phyloP scores from a whole-genome alignment of 2,329 filamentous ascomycete genomes.

The Paraphoma sp. region DNA sequence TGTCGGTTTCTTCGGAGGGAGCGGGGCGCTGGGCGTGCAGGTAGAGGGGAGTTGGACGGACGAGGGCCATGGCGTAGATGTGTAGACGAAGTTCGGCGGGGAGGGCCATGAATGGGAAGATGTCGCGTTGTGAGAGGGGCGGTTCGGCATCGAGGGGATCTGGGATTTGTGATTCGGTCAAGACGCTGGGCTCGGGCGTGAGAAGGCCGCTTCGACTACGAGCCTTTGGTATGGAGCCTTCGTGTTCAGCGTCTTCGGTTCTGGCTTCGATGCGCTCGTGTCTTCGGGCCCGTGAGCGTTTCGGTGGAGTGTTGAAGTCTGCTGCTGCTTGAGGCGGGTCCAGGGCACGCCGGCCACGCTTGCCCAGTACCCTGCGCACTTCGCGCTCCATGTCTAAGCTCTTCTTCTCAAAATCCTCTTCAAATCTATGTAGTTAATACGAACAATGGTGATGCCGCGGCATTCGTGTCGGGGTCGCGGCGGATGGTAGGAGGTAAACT shows the following conservation, averaged over 20 bases:
- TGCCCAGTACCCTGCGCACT: neutral
- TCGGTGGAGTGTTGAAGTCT: neutral
- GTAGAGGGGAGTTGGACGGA: conserved; percentile 34
- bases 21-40: conserved; percentile 32
- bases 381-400: neutral
- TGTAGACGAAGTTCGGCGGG: conserved; percentile 55
- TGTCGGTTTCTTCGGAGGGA: conserved; percentile 11
- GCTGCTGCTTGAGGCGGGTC: neutral
- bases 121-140: neutral
- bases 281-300: neutral
- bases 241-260: neutral
- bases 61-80: conserved; percentile 51
- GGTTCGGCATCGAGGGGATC: neutral
- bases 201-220: conserved; percentile 14
- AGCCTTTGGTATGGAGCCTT: neutral
- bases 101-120: conserved; percentile 52
- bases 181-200: conserved; percentile 27
- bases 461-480: neutral
- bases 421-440: too few relatives aligned
- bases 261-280: conserved; percentile 3
- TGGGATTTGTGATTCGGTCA: conserved; percentile 19
- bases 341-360: neutral
- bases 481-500: too few relatives aligned
- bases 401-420: neutral
- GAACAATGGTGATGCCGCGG: too few relatives aligned